Evolutionary conservation across 192 early-diverging fungal species (phyloP), one percentile per base, ranked within the genome.

Genomic region (Coemansia erecta): DNA sequence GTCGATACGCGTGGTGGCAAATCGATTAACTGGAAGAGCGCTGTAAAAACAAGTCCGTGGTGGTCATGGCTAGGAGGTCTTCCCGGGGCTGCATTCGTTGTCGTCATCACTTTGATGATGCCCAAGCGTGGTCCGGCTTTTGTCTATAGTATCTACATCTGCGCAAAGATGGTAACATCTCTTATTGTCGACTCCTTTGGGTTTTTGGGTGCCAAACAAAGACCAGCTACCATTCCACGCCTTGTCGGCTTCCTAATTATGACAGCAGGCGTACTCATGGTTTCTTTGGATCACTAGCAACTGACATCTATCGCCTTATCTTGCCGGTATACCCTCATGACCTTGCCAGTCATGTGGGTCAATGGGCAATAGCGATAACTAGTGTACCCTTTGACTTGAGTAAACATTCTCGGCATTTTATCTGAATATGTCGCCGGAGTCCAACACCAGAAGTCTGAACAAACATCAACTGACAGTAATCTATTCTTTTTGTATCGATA

Each of bases 21-120:
- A n/a, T 42, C 66, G 4, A 68, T 68, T 39, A 56, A 55, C 31
- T 68, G 66, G 66, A 61, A 58, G 41, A 62, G 53, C 43, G 54
- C 60, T 14, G 17, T 61, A 12, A 68, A 68, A 31, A 61, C 58
- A 18, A 46, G 48, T 18, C 66, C 66, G 9, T 68, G 66, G 66
- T 68, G 66, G 66, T 31, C 53, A 2, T 68, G 66, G 66, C 39
- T 62, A 17, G 66, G 66, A 12, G 66, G 66, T 18, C 22, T 68
- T 13, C 66, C 60, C 6, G 66, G 66, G 15, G 58, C 66, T 5
- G 60, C 60, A 0, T 68, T 61, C 48, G 66, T 68, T 7, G 53
- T 68, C 10, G 46, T 68, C 45, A 68, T 68, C 26, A 68, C 66
- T 4, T 46, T 68, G 40, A 61, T 68, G 53, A 68, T 68, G 46